Percentiles rank a stretch among this genome's conserved stretches.
Evolutionary conservation across 345 rosid species (phyloP).

Genomic region (Populus pruinosa): DNA sequence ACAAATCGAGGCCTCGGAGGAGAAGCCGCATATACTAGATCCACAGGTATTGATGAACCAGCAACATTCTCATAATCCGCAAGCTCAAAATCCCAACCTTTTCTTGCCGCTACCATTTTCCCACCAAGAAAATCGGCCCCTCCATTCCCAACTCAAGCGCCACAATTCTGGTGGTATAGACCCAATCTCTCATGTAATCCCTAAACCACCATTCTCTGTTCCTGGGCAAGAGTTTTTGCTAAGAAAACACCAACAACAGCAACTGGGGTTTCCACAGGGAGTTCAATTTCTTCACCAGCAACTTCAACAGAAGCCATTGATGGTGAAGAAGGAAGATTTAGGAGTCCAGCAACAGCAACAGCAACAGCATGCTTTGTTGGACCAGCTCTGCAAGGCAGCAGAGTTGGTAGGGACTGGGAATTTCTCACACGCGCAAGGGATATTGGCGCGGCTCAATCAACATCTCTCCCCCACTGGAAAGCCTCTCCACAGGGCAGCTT

Average conservation of each 20-base stretch:
- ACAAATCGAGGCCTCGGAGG: conserved; percentile 30
- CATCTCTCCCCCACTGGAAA: conserved; percentile 65
- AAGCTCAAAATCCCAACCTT: conserved; percentile 31
- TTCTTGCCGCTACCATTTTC: conserved; percentile 30
- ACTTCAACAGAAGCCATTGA: conserved; percentile 28
- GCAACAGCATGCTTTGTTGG: conserved; percentile 35
- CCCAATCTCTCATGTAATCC: conserved; percentile 19
- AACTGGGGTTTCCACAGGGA: conserved; percentile 33
- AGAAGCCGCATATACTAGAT: conserved; percentile 35
- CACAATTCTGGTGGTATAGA: conserved; percentile 35
- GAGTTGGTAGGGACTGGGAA: conserved; percentile 55
- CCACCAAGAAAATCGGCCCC: conserved; percentile 29
- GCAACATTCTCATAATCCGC: conserved; percentile 29
- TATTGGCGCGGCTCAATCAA: conserved; percentile 99
- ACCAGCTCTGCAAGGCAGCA: conserved; percentile 52
- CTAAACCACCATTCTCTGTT: conserved; percentile 35
- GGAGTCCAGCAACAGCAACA: conserved; percentile 10
- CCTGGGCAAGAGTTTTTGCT: conserved; percentile 31
- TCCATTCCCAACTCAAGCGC: conserved; percentile 43
- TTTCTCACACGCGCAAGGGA: conserved; percentile 92
- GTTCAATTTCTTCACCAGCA: conserved; percentile 37
- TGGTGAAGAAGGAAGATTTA: conserved; percentile 29
- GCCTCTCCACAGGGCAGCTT: conserved; percentile 55
- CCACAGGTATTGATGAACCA: conserved; percentile 34
- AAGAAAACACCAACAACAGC: conserved; percentile 29